Evolutionary conservation across 805 yeast species (phyloP), one percentile per base, ranked within the genome.

Genomic region (Ogataea allantospora): DNA sequence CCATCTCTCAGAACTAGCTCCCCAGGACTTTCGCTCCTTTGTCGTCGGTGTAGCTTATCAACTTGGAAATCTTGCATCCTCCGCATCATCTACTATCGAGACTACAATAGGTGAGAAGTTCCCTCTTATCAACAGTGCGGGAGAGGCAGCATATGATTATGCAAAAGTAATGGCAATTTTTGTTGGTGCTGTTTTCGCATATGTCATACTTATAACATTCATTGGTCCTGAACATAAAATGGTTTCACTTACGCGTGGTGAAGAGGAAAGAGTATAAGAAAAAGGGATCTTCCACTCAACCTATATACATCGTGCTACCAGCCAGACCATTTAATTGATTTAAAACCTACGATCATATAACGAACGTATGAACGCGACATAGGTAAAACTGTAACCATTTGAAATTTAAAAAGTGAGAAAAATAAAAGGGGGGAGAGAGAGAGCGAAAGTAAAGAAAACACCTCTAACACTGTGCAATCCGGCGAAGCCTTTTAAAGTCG

Each of bases 21-120:
- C 80, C 40, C 79, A 81, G 14, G 77, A 75, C 43, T 77, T 73
- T 62, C 68, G 80, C 58, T 69, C 85, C 7, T 76, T 80, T 43
- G 75, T 78, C 35, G 72, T 75, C 28, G 87, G 87, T 55, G 69
- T 71, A 22, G 67, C 82, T 16, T 80, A 80, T 56, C 86, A 80
- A 57, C 63, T 80, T 48, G 87, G 87, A 65, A 80, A 80, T 61
- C 66, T 80, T 53, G 78, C 78, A 15, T 74, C 82, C 1, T 74
- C 81, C 24, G 84, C 85, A 3, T 74, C 82, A 2, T 75, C 83
- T 0, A 80, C 86, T n/a, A 80, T 80, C 46, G 84, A 80, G 60
- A 63, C 80, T 20, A 75, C 77, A 13, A 70, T 80, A 44, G 85
- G 85, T 42, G 75, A 72, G 46, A 47, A 65, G 25, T 79, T 77